Evolutionary conservation across 1,284 basidiomycete species (phyloP), one percentile per base, ranked within the genome.

Genomic region (Apiotrichum siamense): DNA sequence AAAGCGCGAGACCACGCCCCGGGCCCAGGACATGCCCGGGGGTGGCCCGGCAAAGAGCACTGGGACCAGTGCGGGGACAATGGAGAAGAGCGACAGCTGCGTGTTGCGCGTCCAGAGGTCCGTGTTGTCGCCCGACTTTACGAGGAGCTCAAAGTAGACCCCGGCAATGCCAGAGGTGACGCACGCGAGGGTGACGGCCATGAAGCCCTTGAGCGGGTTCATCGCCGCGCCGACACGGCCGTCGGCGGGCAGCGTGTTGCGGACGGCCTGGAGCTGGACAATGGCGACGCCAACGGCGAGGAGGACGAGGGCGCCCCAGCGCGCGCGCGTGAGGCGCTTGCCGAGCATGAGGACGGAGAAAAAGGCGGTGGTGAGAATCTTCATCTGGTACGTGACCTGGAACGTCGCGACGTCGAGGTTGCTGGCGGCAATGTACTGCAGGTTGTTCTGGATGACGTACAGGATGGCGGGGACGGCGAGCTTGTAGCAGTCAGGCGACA

Each of bases 101-200:
- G 96, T 88, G 75, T 97, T 98, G 62, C 94, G 86, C 50, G 94
- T 85, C 93, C 93, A 97, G 7, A 97, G 80, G 73, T 96, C 91
- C 1, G 55, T 51, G 20, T 57, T 43, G 12, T 53, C 46, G 11
- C 87, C 88, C 3, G 74, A 85, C 76, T 97, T 97, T 66, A 97
- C 79, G 18, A 97, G 89, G 85, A 93, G 92, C 77, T 97, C 94
- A 64, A 97, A 97, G 77, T 97, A 97, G 25, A 97, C 94, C 13
- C 94, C 93, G 0, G 94, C 94, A n/a, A 97, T 83, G 31, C 94
- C 94, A 0, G 91, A 96, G 0, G 92, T 97, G 75, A 97, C 83
- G 76, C 93, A 97, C 0, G 93, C 92, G 3, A 87, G 83, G 1
- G 83, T 82, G 49, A 97, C 92, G 0, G 94, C 94, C 25, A 70